phyloP scores from a whole-genome alignment of 345 rosid species.

The Tarenaya hassleriana region DNA sequence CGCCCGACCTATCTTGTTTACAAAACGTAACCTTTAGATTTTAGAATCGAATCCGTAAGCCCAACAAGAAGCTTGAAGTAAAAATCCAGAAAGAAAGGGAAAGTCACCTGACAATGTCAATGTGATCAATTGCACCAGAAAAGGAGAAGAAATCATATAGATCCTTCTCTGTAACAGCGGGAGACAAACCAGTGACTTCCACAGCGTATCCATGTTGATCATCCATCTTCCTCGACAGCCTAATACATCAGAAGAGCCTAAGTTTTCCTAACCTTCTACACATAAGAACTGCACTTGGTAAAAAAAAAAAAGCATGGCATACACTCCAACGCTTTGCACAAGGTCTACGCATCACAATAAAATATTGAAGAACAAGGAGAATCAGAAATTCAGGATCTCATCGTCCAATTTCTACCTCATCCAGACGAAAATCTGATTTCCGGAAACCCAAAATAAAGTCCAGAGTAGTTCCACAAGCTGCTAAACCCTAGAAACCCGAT shows the following conservation, averaged over 20 bases:
- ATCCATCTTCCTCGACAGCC: constrained; percentile 38
- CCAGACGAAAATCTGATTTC: too few species aligned
- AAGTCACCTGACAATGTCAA: constrained; percentile 56
- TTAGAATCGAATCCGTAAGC: neutral
- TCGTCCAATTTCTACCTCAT: too few species aligned
- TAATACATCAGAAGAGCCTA: neutral
- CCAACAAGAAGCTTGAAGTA: neutral
- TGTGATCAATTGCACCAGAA: constrained; percentile 54
- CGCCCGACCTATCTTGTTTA: constrained; percentile 22
- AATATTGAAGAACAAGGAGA: too few species aligned
- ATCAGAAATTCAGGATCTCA: too few species aligned
- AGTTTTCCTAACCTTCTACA: too few species aligned
- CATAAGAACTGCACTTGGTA: constrained; percentile 1
- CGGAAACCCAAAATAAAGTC: too few species aligned
- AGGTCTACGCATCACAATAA: too few species aligned
- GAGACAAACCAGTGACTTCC: constrained; percentile 69
- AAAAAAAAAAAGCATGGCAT: neutral
- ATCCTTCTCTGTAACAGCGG: constrained; percentile 55
- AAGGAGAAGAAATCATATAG: constrained; percentile 65
- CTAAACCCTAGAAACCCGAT: too few species aligned
- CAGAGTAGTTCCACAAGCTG: too few species aligned
- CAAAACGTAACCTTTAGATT: constrained; percentile 3
- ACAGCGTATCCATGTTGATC: constrained; percentile 39
- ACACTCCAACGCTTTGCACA: too few species aligned
- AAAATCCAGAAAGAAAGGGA: neutral